These are phyloP conservation scores for Leccinum ponderosum DNA, from an alignment of 1,284 basidiomycete genomes.

Conservation along the genomic window DNA sequence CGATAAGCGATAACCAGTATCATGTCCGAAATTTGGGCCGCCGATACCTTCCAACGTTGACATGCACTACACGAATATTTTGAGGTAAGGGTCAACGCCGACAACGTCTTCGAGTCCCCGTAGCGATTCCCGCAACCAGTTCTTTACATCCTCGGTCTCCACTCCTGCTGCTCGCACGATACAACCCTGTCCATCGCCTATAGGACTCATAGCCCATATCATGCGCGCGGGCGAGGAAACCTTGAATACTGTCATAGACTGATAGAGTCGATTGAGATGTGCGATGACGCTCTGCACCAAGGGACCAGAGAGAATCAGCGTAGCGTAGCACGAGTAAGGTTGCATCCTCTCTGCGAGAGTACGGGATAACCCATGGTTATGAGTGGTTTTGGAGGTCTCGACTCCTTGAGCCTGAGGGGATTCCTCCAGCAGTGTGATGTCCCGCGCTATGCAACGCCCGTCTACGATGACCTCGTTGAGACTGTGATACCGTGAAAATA, in stretches of 20 bases:
- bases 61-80: slow-evolving; percentile 51
- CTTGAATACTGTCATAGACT: slow-evolving; percentile 63
- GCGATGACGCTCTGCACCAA: slow-evolving; percentile 46
- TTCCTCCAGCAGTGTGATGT: slow-evolving; percentile 75
- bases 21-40: background rate
- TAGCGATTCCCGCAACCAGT: slow-evolving; percentile 64
- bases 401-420: slow-evolving; percentile 3
- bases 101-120: slow-evolving; percentile 51
- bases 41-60: background rate
- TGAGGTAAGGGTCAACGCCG: slow-evolving; percentile 64
- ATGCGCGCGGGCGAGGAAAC: slow-evolving; percentile 51
- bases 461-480: slow-evolving; percentile 81
- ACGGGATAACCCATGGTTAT: slow-evolving; percentile 33
- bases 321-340: slow-evolving; percentile 87
- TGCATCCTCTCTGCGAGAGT: slow-evolving; percentile 61
- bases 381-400: slow-evolving; percentile 19
- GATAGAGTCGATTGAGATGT: slow-evolving; percentile 51
- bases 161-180: slow-evolving; percentile 73
- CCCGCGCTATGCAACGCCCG: slow-evolving; percentile 66
- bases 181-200: slow-evolving; percentile 45
- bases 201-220: slow-evolving; percentile 76
- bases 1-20: background rate
- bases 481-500: slow-evolving; percentile 82
- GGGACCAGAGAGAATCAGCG: slow-evolving; percentile 73
- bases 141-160: slow-evolving; percentile 70